Evolutionary conservation across 192 early-diverging fungal species (phyloP).

Genomic region (Coemansia sp.): DNA sequence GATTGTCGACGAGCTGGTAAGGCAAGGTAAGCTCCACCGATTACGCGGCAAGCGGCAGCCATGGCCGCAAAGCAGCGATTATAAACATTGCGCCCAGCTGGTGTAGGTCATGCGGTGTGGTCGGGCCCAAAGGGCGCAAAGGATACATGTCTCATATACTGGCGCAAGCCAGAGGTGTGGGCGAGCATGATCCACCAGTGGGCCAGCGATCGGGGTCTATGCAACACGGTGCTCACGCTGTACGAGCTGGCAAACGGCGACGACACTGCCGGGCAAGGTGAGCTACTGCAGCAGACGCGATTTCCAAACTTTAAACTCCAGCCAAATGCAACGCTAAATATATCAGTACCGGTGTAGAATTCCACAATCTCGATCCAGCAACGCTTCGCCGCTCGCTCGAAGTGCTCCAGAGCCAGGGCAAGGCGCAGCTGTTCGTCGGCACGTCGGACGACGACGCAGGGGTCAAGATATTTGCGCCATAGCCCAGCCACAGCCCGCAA

Average conservation of each 20-base stretch:
- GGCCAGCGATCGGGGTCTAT: slow-evolving; percentile 71
- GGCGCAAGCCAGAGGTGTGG: slow-evolving; percentile 92
- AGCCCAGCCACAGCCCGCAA: background rate
- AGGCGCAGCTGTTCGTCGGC: slow-evolving; percentile 71
- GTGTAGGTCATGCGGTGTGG: slow-evolving; percentile 54
- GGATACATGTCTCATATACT: slow-evolving; percentile 67
- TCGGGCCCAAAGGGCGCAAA: slow-evolving; percentile 33
- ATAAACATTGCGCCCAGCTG: background rate
- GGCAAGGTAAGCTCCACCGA: slow-evolving; percentile 53
- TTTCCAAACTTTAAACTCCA: background rate
- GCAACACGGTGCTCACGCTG: slow-evolving; percentile 77
- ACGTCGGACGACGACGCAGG: slow-evolving; percentile 66
- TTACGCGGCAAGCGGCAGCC: background rate
- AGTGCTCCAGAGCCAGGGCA: slow-evolving; percentile 75
- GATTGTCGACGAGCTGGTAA: slow-evolving; percentile 71
- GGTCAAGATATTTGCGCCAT: slow-evolving; percentile 78
- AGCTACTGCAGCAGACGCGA: background rate
- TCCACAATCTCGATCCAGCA: slow-evolving; percentile 67
- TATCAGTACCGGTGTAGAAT: slow-evolving; percentile 57
- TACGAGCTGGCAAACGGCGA: slow-evolving; percentile 91
- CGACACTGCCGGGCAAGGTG: slow-evolving; percentile 67
- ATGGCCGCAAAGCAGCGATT: background rate
- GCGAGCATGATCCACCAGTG: slow-evolving; percentile 74
- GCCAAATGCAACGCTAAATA: background rate
- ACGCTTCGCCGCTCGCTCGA: slow-evolving; percentile 74